Conservation (phyloP, 192 early-diverging fungal genomes). For the Geranomyces variabilis region DNA sequence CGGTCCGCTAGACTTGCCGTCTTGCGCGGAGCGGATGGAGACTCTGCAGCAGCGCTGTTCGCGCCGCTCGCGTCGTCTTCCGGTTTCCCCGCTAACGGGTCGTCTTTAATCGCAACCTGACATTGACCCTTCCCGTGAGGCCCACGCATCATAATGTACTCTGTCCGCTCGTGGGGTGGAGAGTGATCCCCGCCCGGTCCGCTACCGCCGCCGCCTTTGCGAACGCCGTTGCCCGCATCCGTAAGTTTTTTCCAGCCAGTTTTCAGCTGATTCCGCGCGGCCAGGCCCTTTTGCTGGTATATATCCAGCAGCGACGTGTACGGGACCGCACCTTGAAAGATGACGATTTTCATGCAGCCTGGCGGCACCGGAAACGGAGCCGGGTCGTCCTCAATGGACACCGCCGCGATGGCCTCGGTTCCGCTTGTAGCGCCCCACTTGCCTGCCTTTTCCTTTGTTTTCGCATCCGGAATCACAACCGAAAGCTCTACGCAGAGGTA, state of each 20-base stretch:
- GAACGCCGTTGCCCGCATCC: conserved; percentile 35
- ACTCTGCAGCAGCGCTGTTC: not conserved
- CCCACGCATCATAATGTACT: conserved; percentile 95
- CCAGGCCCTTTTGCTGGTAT: conserved; percentile 73
- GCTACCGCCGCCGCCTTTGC: conserved; percentile 18
- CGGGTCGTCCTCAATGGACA: conserved; percentile 43
- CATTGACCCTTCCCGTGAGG: conserved; percentile 88
- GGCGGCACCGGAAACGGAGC: conserved; percentile 61
- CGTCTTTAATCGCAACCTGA: conserved; percentile 68
- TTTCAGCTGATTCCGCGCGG: conserved; percentile 43
- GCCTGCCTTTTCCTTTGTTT: conserved; percentile 19
- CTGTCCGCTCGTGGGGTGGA: conserved; percentile 68
- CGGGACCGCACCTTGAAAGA: conserved; percentile 93
- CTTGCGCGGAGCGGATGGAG: not conserved
- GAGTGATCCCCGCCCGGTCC: conserved; percentile 4
- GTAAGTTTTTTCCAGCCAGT: conserved; percentile 63
- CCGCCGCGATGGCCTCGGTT: conserved; percentile 36
- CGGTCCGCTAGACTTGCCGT: conserved; percentile 24
- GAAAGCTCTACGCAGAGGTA: conserved; percentile 91
- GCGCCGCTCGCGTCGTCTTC: not conserved
- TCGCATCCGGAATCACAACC: conserved; percentile 64
- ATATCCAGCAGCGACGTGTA: conserved; percentile 81
- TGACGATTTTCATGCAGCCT: conserved; percentile 64
- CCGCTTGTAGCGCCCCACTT: conserved; percentile 42
- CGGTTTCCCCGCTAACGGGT: not conserved